Evolutionary conservation across 495 filamentous ascomycete species (phyloP).

Genomic region (Aspergillus nanangensis): DNA sequence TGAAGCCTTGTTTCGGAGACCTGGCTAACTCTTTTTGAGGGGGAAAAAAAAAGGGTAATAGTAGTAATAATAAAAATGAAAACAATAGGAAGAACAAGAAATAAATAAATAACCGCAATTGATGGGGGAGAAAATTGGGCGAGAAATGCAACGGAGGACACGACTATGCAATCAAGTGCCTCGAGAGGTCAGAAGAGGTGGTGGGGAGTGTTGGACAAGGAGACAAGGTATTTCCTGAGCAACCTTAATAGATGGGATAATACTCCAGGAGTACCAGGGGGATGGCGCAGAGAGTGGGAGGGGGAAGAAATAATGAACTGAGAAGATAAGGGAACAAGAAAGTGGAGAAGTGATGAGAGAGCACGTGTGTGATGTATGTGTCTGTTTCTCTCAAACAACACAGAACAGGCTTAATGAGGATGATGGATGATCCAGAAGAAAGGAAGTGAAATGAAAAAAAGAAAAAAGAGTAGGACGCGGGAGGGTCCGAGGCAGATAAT

Average conservation of each 20-base stretch:
- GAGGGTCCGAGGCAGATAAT: too few species aligned
- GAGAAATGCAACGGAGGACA: conserved; percentile 8
- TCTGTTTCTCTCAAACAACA: too few species aligned
- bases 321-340: too few species aligned
- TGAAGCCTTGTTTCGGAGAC: neutral
- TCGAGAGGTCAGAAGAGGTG: conserved; percentile 1
- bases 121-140: conserved; percentile 6
- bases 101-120: too few species aligned
- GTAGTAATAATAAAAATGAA: too few species aligned
- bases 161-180: conserved; percentile 1
- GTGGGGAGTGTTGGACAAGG: conserved; percentile 2
- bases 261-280: neutral
- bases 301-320: conserved; percentile 3
- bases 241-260: conserved; percentile 1
- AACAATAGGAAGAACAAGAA: too few species aligned
- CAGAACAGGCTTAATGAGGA: too few species aligned
- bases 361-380: conserved; percentile 11
- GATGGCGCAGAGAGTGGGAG: neutral
- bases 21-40: conserved; percentile 2
- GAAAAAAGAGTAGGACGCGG: conserved; percentile 2
- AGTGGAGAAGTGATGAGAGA: too few species aligned
- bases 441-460: conserved; percentile 8
- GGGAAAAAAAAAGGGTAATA: conserved; percentile 1
- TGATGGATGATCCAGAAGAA: conserved; percentile 12
- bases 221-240: neutral